phyloP scores from a whole-genome alignment of 2,329 filamentous ascomycete species.

The Sporothrix variecibatus region DNA sequence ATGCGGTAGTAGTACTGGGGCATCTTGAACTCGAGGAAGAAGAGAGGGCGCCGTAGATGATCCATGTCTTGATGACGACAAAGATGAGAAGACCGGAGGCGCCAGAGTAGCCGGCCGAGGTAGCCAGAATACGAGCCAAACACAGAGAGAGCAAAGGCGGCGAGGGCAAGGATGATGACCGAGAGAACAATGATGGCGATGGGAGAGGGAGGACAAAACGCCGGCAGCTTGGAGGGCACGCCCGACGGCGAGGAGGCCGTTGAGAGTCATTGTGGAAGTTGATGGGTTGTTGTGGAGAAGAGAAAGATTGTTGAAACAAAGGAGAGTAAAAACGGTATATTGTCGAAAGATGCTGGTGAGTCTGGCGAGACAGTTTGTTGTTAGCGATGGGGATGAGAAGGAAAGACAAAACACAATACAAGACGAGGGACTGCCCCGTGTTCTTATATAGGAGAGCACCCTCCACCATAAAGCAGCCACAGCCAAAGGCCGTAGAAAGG shows the following conservation, averaged over 20 bases:
- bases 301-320: neutral
- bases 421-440: neutral
- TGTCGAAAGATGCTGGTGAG: no score
- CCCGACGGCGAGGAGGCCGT: constrained; percentile 43
- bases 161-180: constrained; percentile 43
- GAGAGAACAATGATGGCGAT: constrained; percentile 44
- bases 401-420: neutral
- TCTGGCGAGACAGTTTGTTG: neutral
- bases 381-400: neutral
- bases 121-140: constrained; percentile 34
- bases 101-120: constrained; percentile 35
- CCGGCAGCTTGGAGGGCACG: constrained; percentile 40
- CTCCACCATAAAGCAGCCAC: neutral
- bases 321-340: neutral
- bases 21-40: constrained; percentile 42
- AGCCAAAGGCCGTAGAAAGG: neutral
- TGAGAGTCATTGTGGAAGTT: constrained; percentile 4
- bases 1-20: constrained; percentile 45
- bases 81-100: constrained; percentile 50
- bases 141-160: constrained; percentile 45
- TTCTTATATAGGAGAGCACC: neutral
- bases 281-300: neutral
- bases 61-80: constrained; percentile 44
- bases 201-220: constrained; percentile 43
- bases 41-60: constrained; percentile 43